phyloP scores from a whole-genome alignment of 495 filamentous ascomycete genomes.

The Aspergillus sclerotioniger region DNA sequence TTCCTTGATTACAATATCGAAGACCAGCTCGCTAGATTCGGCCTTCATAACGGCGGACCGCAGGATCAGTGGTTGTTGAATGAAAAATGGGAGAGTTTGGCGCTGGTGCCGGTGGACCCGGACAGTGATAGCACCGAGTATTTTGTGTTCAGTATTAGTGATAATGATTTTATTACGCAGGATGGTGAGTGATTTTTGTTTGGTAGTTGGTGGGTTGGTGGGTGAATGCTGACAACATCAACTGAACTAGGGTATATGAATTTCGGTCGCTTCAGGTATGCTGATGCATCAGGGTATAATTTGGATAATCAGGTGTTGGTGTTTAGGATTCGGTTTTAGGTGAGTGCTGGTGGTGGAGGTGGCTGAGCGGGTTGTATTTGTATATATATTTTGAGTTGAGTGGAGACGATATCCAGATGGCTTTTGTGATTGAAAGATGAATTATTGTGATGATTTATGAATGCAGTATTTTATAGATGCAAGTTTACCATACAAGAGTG shows the following conservation, averaged over 20 bases:
- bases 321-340: slow-evolving; percentile 61
- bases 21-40: slow-evolving; percentile 63
- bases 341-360: neutral
- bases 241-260: slow-evolving; percentile 54
- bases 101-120: slow-evolving; percentile 59
- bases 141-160: slow-evolving; percentile 66
- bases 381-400: neutral
- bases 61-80: slow-evolving; percentile 59
- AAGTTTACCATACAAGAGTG: no score
- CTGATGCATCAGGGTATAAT: slow-evolving; percentile 60
- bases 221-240: neutral
- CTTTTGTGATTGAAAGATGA: no score
- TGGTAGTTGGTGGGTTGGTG: slow-evolving; percentile 5
- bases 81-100: slow-evolving; percentile 81
- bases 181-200: slow-evolving; percentile 49
- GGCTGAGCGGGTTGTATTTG: neutral
- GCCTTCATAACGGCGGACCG: slow-evolving; percentile 64
- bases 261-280: slow-evolving; percentile 57
- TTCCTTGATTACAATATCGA: slow-evolving; percentile 76
- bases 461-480: no score
- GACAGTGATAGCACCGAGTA: slow-evolving; percentile 48
- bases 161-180: slow-evolving; percentile 83
- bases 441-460: no score
- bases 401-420: neutral
- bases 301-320: slow-evolving; percentile 70